phyloP scores from a whole-genome alignment of 352 stramenopile genomes.

The Pythium aristosporum region DNA sequence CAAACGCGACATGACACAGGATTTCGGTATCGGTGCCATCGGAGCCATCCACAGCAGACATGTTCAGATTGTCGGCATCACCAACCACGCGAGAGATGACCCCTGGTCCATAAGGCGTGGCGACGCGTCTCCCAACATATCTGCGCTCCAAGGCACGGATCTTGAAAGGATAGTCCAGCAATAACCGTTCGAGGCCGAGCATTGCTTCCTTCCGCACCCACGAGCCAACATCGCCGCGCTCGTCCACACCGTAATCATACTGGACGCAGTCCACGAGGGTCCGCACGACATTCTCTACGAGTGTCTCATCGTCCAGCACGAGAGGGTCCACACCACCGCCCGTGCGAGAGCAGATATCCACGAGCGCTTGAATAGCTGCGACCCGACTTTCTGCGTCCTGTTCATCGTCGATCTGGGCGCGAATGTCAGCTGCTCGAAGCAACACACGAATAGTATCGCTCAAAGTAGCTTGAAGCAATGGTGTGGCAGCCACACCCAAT shows the following conservation, averaged over 20 bases:
- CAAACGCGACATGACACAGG: conserved; percentile 66
- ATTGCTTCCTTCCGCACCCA: conserved; percentile 97
- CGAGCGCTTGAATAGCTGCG: conserved; percentile 91
- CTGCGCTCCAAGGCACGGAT: conserved; percentile 22
- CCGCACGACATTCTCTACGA: conserved; percentile 67
- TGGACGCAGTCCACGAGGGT: conserved; percentile 86
- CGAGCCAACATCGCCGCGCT: conserved; percentile 97
- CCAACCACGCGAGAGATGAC: conserved; percentile 41
- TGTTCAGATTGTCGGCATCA: neutral
- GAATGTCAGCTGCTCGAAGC: conserved; percentile 45
- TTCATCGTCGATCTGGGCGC: conserved; percentile 58
- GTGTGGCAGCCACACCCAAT: conserved; percentile 40
- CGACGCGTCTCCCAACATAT: conserved; percentile 33
- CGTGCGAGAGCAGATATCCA: conserved; percentile 75
- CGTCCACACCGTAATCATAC: conserved; percentile 96
- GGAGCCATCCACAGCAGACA: neutral
- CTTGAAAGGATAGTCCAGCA: conserved; percentile 41
- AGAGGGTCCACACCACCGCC: conserved; percentile 2
- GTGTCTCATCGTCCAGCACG: conserved; percentile 4
- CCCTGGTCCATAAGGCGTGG: conserved; percentile 43
- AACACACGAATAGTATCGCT: conserved; percentile 36
- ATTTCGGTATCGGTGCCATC: conserved; percentile 29
- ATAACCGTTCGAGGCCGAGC: conserved; percentile 82
- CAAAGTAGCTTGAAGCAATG: conserved; percentile 36
- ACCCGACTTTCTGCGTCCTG: conserved; percentile 94